These are phyloP conservation scores for Periconia digitata DNA, from an alignment of 2,329 filamentous ascomycete species.

Conservation along the genomic window DNA sequence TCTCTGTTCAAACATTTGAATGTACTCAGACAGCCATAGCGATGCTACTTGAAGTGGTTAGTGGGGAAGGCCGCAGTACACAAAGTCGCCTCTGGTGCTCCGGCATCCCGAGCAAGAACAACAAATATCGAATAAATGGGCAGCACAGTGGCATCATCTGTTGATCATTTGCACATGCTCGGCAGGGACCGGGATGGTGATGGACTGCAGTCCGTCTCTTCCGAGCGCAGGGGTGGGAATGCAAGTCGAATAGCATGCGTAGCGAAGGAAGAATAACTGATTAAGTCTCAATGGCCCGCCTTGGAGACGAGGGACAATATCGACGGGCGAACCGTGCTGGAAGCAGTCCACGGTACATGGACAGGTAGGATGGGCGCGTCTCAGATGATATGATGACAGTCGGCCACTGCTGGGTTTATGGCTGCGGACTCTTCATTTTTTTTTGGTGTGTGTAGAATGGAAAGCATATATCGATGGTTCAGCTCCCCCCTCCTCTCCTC, in stretches of 20 bases:
- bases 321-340: not conserved
- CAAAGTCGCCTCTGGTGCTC: too few species aligned
- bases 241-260: not conserved
- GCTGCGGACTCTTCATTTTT: not conserved
- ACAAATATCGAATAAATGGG: too few species aligned
- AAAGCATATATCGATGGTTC: too few species aligned
- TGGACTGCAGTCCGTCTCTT: not conserved
- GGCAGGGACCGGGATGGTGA: not conserved
- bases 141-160: not conserved
- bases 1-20: too few species aligned
- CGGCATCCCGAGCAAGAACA: too few species aligned
- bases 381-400: too few species aligned
- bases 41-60: too few species aligned
- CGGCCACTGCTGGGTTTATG: too few species aligned
- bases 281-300: not conserved
- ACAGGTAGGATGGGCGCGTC: not conserved
- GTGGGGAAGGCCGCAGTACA: too few species aligned
- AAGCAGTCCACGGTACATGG: not conserved
- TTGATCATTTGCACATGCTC: not conserved
- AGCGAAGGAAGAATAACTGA: not conserved
- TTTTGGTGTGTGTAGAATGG: too few species aligned
- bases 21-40: too few species aligned
- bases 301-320: not conserved
- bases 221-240: not conserved
- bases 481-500: constrained; percentile 16